Conservation (phyloP, 2,329 filamentous ascomycete species). For the Penicillium sp. region DNA sequence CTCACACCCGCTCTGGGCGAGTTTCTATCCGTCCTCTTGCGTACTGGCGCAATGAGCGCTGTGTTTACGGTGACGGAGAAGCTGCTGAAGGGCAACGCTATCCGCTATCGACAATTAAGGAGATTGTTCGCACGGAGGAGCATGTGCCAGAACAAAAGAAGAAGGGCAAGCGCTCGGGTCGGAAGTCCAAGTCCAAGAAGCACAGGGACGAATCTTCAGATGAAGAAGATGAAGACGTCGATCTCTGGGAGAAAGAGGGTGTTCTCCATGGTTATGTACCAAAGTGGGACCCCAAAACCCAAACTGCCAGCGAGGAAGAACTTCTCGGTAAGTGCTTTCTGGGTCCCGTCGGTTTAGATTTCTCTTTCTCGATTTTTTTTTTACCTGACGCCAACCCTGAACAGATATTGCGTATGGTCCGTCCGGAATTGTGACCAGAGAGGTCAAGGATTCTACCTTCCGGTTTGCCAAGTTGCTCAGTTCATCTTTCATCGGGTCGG, state of each 20-base stretch:
- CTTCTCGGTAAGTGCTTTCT: conserved; percentile 34
- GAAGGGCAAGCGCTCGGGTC: conserved; percentile 35
- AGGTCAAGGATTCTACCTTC: conserved; percentile 68
- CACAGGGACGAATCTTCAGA: conserved; percentile 38
- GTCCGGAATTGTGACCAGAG: conserved; percentile 55
- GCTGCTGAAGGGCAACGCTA: conserved; percentile 56
- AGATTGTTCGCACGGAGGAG: conserved; percentile 72
- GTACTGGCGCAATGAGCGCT: conserved; percentile 82
- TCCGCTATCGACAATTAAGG: conserved; percentile 68
- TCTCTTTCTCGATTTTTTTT: neutral
- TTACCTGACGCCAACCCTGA: conserved; percentile 4
- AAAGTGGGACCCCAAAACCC: conserved; percentile 43
- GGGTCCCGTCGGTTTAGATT: too few relatives aligned
- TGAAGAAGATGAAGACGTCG: conserved; percentile 39
- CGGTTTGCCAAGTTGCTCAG: conserved; percentile 84
- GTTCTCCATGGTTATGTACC: conserved; percentile 45
- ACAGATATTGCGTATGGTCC: conserved; percentile 60
- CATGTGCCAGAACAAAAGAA: conserved; percentile 46
- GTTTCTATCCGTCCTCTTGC: conserved; percentile 74
- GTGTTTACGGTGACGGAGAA: conserved; percentile 65
- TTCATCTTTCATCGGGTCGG: conserved; percentile 81
- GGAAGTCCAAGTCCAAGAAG: conserved; percentile 35
- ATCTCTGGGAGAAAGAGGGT: conserved; percentile 47
- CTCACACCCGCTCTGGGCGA: conserved; percentile 73
- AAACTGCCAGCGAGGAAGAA: conserved; percentile 41